Evolutionary conservation across 305 asterid genomes (phyloP).

Genomic region (Fraxinus dipetala): DNA sequence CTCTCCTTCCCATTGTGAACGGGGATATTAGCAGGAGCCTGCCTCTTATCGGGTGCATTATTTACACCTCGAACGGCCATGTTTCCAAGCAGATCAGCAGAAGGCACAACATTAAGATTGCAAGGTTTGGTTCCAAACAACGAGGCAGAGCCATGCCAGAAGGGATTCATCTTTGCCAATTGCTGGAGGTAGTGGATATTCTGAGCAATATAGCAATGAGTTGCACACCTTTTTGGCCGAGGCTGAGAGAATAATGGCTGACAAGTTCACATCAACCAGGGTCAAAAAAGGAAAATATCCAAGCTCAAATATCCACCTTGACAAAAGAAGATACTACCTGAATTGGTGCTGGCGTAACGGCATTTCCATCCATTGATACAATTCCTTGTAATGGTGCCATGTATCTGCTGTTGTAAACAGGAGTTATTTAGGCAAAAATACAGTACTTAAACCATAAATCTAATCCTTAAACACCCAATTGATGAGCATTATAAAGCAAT

Average conservation of each 20-base stretch:
- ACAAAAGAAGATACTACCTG: conserved; percentile 41
- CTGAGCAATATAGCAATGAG: conserved; percentile 91
- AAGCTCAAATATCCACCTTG: neutral
- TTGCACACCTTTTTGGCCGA: conserved; percentile 86
- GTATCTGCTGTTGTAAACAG: conserved; percentile 51
- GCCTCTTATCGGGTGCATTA: conserved; percentile 58
- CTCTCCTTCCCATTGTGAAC: conserved; percentile 58
- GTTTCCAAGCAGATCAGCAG: conserved; percentile 49
- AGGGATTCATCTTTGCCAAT: conserved; percentile 69
- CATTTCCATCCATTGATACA: conserved; percentile 72
- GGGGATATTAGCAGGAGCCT: conserved; percentile 34
- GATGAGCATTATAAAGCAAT: conserved; percentile 19
- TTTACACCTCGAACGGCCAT: conserved; percentile 36
- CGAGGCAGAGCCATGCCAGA: conserved; percentile 68
- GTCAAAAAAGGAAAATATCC: neutral
- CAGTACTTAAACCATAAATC: conserved; percentile 22
- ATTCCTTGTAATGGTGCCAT: conserved; percentile 91
- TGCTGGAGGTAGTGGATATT: conserved; percentile 77
- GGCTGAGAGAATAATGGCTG: conserved; percentile 86
- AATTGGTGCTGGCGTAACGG: conserved; percentile 56
- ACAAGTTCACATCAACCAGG: neutral
- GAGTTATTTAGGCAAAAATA: conserved; percentile 27
- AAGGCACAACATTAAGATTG: conserved; percentile 51
- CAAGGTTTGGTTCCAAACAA: conserved; percentile 43
- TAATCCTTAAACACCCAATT: conserved; percentile 9